Evolutionary conservation across 352 stramenopile genomes (phyloP).

Genomic region (Phytophthora fragariaefolia): DNA sequence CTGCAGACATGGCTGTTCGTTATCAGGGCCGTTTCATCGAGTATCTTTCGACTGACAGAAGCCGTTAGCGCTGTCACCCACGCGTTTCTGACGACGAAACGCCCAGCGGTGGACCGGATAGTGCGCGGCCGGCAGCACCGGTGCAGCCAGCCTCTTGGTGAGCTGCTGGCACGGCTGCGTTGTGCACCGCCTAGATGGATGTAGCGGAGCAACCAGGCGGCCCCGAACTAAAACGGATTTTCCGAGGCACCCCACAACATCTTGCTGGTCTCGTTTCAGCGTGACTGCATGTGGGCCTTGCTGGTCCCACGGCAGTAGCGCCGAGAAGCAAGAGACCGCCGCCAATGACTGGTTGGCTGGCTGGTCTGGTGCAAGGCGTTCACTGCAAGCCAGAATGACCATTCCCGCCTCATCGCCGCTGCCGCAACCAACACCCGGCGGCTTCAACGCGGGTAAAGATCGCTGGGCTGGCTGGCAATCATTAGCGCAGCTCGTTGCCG

Average conservation of each 20-base stretch:
- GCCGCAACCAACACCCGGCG: neutral
- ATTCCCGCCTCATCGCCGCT: no score
- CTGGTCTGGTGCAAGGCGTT: neutral
- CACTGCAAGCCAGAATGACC: no score
- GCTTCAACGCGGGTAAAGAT: slow-evolving; percentile 24
- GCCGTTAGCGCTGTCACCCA: slow-evolving; percentile 24
- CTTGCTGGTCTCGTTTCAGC: neutral
- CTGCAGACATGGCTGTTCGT: slow-evolving; percentile 32
- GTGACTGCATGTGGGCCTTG: neutral
- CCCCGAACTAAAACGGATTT: slow-evolving; percentile 31
- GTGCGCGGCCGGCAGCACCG: neutral
- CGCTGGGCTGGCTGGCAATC: neutral
- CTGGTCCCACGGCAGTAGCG: slow-evolving; percentile 21
- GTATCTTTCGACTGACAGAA: slow-evolving; percentile 33
- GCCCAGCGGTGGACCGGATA: slow-evolving; percentile 5
- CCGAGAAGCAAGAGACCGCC: slow-evolving; percentile 14
- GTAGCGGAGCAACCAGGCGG: no score
- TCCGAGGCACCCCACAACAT: no score
- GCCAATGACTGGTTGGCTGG: neutral
- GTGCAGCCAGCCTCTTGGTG: no score
- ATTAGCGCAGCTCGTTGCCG: neutral
- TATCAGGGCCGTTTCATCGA: slow-evolving; percentile 18
- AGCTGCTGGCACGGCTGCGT: neutral
- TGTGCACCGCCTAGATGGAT: neutral
- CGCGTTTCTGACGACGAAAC: slow-evolving; percentile 11